These are phyloP conservation scores for Dryas drummondii DNA, from an alignment of 306 rosid genomes.

Conservation along the genomic window DNA sequence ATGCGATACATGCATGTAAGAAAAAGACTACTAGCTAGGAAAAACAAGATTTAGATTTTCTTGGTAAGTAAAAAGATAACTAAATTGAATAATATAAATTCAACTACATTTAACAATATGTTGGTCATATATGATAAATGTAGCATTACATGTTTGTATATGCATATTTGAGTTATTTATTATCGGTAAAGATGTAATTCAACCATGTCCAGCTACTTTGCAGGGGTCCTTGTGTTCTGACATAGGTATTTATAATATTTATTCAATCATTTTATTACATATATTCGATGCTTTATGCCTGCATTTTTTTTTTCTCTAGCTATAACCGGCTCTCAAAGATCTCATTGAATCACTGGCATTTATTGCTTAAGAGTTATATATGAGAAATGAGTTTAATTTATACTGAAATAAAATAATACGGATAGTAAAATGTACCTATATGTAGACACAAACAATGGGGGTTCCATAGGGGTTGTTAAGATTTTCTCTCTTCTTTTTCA, in stretches of 20 bases:
- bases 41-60: too few species aligned
- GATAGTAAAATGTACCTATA: neutral
- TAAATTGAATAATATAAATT: too few species aligned
- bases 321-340: neutral
- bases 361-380: neutral
- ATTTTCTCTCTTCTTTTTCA: neutral
- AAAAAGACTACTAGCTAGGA: neutral
- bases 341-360: neutral
- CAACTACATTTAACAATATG: too few species aligned
- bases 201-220: too few species aligned
- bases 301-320: neutral
- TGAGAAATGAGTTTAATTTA: neutral
- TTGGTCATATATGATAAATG: too few species aligned
- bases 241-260: neutral
- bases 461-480: constrained; percentile 5
- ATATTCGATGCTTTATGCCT: neutral
- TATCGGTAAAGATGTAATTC: too few species aligned
- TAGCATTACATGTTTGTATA: too few species aligned
- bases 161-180: too few species aligned
- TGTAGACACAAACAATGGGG: neutral
- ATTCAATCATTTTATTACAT: neutral
- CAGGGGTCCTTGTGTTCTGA: constrained; percentile 2
- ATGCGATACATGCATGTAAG: neutral
- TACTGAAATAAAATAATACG: neutral
- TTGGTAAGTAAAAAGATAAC: too few species aligned